Percentiles rank a stretch among this genome's conserved stretches.
Conservation (phyloP, 371 early-diverging fungal species). For the Nosema granulosis region DNA sequence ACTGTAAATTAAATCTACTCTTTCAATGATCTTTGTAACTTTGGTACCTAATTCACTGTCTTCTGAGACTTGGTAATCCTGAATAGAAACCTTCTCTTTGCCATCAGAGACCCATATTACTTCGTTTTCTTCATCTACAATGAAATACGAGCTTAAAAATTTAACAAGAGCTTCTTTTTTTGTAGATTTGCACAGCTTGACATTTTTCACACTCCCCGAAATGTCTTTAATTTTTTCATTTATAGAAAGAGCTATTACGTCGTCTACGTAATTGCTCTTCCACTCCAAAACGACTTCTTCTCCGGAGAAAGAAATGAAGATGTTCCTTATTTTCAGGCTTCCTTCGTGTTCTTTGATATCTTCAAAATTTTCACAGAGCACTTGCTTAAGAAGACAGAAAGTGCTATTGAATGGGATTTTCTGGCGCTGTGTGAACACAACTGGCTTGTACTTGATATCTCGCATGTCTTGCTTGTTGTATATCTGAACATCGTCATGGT, state of each 20-base stretch:
- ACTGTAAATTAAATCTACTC: constrained; percentile 20
- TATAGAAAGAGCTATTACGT: constrained; percentile 56
- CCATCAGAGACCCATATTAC: neutral
- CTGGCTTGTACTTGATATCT: constrained; percentile 30
- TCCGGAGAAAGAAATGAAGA: constrained; percentile 27
- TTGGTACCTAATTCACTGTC: neutral
- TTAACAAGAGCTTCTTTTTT: constrained; percentile 36
- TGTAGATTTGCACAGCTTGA: constrained; percentile 39
- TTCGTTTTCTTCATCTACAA: constrained; percentile 12
- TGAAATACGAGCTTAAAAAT: constrained; percentile 47
- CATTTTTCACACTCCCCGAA: constrained; percentile 32
- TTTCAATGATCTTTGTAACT: constrained; percentile 32
- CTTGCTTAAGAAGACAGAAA: constrained; percentile 38
- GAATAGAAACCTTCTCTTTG: neutral
- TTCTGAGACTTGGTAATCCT: too few species aligned
- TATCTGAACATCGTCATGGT: constrained; percentile 25
- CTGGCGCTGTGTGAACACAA: constrained; percentile 47
- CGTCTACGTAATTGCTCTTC: constrained; percentile 54
- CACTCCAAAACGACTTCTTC: constrained; percentile 51
- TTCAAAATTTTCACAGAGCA: constrained; percentile 49
- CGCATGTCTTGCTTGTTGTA: constrained; percentile 34
- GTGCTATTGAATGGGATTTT: constrained; percentile 58
- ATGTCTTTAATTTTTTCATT: constrained; percentile 46
- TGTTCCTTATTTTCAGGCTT: constrained; percentile 39
- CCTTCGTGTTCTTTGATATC: constrained; percentile 29